Conservation (phyloP, 1,284 basidiomycete genomes). For the Melampsora americana region DNA sequence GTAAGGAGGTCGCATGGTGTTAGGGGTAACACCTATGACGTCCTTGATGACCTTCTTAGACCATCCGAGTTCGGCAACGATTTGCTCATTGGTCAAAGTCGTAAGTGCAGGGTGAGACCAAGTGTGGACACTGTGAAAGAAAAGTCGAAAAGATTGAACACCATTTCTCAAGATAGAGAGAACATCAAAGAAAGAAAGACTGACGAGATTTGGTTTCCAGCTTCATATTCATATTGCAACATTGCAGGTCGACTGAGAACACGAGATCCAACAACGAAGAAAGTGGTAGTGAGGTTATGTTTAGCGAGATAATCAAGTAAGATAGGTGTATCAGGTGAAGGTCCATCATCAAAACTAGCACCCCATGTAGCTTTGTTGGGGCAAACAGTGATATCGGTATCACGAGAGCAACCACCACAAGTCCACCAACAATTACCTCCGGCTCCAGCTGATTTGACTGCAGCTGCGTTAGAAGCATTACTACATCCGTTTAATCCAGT, state of each 20-base stretch:
- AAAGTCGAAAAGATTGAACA: too few species aligned
- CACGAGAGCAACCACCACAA: slow-evolving; percentile 73
- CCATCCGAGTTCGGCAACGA: slow-evolving; percentile 91
- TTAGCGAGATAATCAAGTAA: slow-evolving; percentile 68
- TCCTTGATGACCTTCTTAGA: slow-evolving; percentile 55
- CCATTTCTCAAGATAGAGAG: too few species aligned
- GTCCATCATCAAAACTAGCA: slow-evolving; percentile 57
- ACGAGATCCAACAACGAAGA: slow-evolving; percentile 89
- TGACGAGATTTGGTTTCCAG: slow-evolving; percentile 43
- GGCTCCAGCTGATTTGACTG: slow-evolving; percentile 58
- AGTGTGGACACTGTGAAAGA: slow-evolving; percentile 55
- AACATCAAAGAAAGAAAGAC: too few species aligned
- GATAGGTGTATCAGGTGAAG: slow-evolving; percentile 39
- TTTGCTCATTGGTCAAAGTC: slow-evolving; percentile 74
- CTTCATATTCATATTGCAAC: slow-evolving; percentile 78
- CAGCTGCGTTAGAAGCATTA: slow-evolving; percentile 61
- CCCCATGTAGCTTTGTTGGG: slow-evolving; percentile 73
- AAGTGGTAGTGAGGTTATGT: slow-evolving; percentile 71
- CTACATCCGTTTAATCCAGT: slow-evolving; percentile 63
- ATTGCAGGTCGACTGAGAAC: slow-evolving; percentile 74
- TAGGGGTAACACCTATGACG: slow-evolving; percentile 69
- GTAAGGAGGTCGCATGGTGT: slow-evolving; percentile 69
- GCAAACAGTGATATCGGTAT: slow-evolving; percentile 70
- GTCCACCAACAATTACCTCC: slow-evolving; percentile 76
- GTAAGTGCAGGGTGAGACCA: slow-evolving; percentile 66